phyloP scores from a whole-genome alignment of 108 stramenopile species.

The Nitzschia sp. region DNA sequence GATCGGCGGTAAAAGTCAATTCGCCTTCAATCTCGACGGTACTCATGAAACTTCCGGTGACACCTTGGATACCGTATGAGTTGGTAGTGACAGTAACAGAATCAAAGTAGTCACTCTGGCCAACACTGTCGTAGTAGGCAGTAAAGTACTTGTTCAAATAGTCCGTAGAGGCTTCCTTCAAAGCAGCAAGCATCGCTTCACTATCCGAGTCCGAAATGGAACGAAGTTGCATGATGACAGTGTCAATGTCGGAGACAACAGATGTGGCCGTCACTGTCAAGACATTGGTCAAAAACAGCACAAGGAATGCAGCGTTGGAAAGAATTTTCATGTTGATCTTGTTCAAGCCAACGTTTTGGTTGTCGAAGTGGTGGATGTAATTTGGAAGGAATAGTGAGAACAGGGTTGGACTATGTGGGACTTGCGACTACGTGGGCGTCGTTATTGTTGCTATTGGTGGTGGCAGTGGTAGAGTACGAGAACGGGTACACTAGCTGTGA shows the following conservation, averaged over 20 bases:
- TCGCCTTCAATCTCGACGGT: slow-evolving; percentile 31
- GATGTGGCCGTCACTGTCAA: not conserved
- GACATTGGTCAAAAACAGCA: not conserved
- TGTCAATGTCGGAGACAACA: slow-evolving; percentile 3
- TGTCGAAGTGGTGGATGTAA: not conserved
- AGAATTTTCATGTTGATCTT: slow-evolving; percentile 11
- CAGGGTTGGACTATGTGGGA: too few species aligned
- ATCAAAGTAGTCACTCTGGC: slow-evolving; percentile 22
- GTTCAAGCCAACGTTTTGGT: not conserved
- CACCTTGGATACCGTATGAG: slow-evolving; percentile 33
- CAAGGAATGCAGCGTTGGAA: not conserved
- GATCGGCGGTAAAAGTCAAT: slow-evolving; percentile 21
- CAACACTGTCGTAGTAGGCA: slow-evolving; percentile 27
- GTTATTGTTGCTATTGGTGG: not conserved
- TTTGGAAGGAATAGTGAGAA: too few species aligned
- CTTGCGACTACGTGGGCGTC: too few species aligned
- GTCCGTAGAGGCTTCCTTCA: slow-evolving; percentile 8
- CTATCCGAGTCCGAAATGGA: slow-evolving; percentile 24
- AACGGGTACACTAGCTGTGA: too few species aligned
- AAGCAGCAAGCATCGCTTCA: not conserved
- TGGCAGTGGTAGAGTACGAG: not conserved
- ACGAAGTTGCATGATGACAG: slow-evolving; percentile 31
- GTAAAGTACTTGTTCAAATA: slow-evolving; percentile 33
- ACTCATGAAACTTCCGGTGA: slow-evolving; percentile 23
- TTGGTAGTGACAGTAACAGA: slow-evolving; percentile 1